Percentiles rank a stretch among this genome's conserved stretches.
These are phyloP conservation scores for Stachybotrys elegans DNA, from an alignment of 2,329 filamentous ascomycete genomes.

Conservation along the genomic window DNA sequence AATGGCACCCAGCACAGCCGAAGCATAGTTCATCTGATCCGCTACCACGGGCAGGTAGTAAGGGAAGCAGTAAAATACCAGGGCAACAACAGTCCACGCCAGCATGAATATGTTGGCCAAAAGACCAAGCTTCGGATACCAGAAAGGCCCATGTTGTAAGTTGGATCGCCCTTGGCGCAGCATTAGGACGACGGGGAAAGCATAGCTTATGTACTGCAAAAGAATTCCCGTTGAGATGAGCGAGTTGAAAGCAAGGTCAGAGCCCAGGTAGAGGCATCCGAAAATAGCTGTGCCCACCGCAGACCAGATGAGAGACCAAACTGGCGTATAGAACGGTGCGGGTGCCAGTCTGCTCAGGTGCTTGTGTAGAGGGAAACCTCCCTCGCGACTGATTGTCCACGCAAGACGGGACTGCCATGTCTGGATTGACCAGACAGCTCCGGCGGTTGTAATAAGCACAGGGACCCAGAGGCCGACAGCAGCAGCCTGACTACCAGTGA, in stretches of 20 bases:
- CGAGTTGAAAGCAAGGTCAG: conserved; percentile 20
- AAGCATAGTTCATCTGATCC: conserved; percentile 20
- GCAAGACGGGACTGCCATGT: conserved; percentile 23
- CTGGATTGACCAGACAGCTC: conserved; percentile 20
- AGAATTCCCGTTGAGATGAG: conserved; percentile 18
- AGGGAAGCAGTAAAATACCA: conserved; percentile 22
- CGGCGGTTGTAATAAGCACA: conserved; percentile 14
- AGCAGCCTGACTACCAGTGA: conserved; percentile 15
- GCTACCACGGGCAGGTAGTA: conserved; percentile 14
- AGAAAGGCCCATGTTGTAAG: conserved; percentile 21
- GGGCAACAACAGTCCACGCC: conserved; percentile 14
- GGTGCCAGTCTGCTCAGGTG: conserved; percentile 16
- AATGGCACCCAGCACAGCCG: conserved; percentile 14
- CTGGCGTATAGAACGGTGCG: conserved; percentile 16
- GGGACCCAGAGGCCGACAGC: conserved; percentile 17
- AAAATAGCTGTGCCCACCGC: conserved; percentile 17
- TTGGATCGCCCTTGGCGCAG: conserved; percentile 15
- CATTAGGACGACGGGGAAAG: conserved; percentile 17
- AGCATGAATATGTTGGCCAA: conserved; percentile 19
- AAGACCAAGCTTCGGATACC: conserved; percentile 17
- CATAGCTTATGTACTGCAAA: conserved; percentile 21
- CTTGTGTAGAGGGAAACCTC: conserved; percentile 16
- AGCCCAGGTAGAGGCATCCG: conserved; percentile 20
- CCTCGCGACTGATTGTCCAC: conserved; percentile 21
- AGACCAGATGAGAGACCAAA: conserved; percentile 18